Evolutionary conservation across 768 basidiomycete species (phyloP).

Genomic region (Hygrophorus russula): DNA sequence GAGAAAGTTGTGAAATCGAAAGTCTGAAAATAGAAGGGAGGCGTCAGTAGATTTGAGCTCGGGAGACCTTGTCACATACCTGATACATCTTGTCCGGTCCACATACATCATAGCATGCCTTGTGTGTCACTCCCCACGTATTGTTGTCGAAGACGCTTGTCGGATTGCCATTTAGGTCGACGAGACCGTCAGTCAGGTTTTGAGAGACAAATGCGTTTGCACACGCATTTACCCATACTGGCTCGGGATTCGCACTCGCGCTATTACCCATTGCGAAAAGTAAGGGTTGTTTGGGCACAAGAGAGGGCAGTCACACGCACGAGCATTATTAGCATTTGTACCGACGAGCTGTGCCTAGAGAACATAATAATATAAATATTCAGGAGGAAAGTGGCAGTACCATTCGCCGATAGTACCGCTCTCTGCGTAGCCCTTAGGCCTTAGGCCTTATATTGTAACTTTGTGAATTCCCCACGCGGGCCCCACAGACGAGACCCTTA

Average conservation of each 20-base stretch:
- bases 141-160: neutral
- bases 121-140: neutral
- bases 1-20: conserved; percentile 7
- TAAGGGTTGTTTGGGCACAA: neutral
- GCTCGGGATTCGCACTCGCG: neutral
- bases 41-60: neutral
- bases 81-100: neutral
- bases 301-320: too few relatives aligned
- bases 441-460: too few relatives aligned
- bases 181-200: neutral
- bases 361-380: too few relatives aligned
- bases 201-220: neutral
- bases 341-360: too few relatives aligned
- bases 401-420: too few relatives aligned
- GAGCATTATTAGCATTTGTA: too few relatives aligned
- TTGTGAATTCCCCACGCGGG: too few relatives aligned
- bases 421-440: too few relatives aligned
- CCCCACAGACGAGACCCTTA: too few relatives aligned
- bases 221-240: neutral
- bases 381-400: too few relatives aligned
- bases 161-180: neutral
- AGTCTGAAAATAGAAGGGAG: neutral
- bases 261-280: neutral
- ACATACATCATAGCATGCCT: conserved; percentile 1
- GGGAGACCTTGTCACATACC: neutral